Evolutionary conservation across 2,329 filamentous ascomycete genomes (phyloP), one percentile per base, ranked within the genome.

Genomic region (Hypoxylon sp.): DNA sequence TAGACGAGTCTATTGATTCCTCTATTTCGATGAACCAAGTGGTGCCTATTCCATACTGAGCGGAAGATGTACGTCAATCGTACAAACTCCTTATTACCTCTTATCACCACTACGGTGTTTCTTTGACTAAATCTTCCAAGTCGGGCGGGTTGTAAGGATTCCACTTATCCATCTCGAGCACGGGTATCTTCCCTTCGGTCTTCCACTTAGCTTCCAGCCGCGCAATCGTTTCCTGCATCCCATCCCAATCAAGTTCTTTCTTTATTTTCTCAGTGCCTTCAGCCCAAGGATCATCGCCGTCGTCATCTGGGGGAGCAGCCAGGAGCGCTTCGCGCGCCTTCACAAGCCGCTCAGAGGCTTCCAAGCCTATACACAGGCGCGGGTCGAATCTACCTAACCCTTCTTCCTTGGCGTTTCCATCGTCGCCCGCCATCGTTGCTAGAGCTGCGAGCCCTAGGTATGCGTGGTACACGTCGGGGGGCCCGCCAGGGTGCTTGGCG

Each of bases 391-490:
- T 80, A 69, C 91, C 91, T 39, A 98, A 78, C 0, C 88, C 88
- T 0, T 85, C 78, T 72, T 97, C 92, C 6, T 89, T 72, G 39
- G 39, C 8, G 9, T 22, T 44, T 22, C 9, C 39, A 3, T 71
- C 69, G 3, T 68, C 66, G 14, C 69, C 73, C 3, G 75, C 88
- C 78, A 94, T 87, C 14, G 93, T 87, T 0, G 91, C 89, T 42
- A 99, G 83, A 0, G 92, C 91, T 1, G 94, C 92, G 35, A 98
- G 86, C 0, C 94, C 96, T 31, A 98, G 87, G 78, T 94, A 98
- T 0, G 92, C 92, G 78, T 99, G 96, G 73, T 97, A 93, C 26
- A 98, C 85, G 82, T 93, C 92, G 11, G 92, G 92, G 48, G 87
- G 87, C 11, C 87, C 85, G 5, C 89, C 90, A 0, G 90, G 88